Evolutionary conservation across 164 flowering plant genomes (phyloP), one percentile per base, ranked within the genome.

Genomic region (Macadamia integrifolia): DNA sequence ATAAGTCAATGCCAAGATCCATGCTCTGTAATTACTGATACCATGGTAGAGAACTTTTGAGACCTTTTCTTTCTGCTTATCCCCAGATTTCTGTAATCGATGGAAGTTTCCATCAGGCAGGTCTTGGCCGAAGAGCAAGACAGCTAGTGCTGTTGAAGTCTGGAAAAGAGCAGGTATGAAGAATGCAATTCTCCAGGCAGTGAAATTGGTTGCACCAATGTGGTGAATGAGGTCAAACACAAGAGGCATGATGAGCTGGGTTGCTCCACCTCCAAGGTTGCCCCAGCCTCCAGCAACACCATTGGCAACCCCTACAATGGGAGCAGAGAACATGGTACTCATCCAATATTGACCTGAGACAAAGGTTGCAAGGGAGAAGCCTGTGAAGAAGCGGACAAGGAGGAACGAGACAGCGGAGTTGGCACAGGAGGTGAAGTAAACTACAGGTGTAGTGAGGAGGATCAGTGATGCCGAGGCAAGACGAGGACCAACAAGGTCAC

Each of bases 291-390:
- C 98, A 0, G 98, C 79, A 6, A 89, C 15, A 7, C 89, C 95
- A 60, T 92, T 92, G 28, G 95, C 93, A 1, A 84, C 62, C 17
- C 97, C 93, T 1, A 90, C 90, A 0, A 92, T 85, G 0, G 70
- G 64, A 15, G 82, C 72, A 0, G 90, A 83, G 77, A 92, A 90
- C 91, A 90, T 86, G 63, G 94, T 84, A 79, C 98, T 92, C 98
- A 90, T 89, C 97, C 97, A 91, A 83, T 80, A 92, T 56, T 90
- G 94, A 6, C 90, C 83, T 1, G 96, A 92, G 17, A 92, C 98
- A 61, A 92, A 92, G 52, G 87, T 90, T 66, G 93, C 86, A 0
- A 92, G 78, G 4, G 98, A 90, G 80, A 92, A 88, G 31, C 98
- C 93, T 1, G 88, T 83, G 74, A 88, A 80, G 73, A 92, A 92